Conservation (phyloP, 768 basidiomycete species). For the Pleurotus platypus region DNA sequence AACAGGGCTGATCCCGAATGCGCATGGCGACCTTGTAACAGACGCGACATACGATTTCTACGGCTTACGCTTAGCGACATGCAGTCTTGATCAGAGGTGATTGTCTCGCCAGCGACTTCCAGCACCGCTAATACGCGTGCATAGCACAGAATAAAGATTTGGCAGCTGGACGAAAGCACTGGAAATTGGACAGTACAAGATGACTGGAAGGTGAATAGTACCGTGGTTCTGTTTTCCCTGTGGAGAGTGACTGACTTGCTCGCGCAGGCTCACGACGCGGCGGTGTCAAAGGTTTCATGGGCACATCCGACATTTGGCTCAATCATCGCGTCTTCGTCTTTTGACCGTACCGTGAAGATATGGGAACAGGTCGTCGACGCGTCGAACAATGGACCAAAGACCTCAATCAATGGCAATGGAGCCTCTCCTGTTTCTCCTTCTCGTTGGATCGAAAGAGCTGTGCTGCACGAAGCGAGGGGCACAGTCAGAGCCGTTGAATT, state of each 20-base stretch:
- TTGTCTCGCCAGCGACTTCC: conserved; percentile 14
- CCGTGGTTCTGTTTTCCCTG: background rate
- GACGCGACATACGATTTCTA: conserved; percentile 92
- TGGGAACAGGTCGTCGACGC: conserved; percentile 62
- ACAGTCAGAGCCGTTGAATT: conserved; percentile 87
- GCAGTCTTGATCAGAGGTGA: conserved; percentile 79
- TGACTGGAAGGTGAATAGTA: conserved; percentile 79
- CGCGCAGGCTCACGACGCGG: conserved; percentile 90
- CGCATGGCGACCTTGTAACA: conserved; percentile 78
- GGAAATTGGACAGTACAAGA: conserved; percentile 78
- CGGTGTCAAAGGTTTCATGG: conserved; percentile 81
- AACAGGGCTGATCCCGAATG: conserved; percentile 73
- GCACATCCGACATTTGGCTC: conserved; percentile 92
- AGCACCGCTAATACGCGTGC: conserved; percentile 10
- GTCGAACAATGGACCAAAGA: background rate
- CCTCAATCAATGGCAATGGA: conserved; percentile 19
- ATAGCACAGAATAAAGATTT: conserved; percentile 72
- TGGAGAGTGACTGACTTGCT: background rate
- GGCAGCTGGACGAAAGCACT: conserved; percentile 69
- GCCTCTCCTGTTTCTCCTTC: conserved; percentile 23
- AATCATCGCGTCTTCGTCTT: conserved; percentile 82
- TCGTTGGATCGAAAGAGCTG: conserved; percentile 72
- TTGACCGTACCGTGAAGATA: conserved; percentile 89
- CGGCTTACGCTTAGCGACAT: conserved; percentile 77
- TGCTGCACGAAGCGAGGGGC: conserved; percentile 80